Evolutionary conservation across 1,284 basidiomycete genomes (phyloP).

Genomic region (Ganoderma meredithae): DNA sequence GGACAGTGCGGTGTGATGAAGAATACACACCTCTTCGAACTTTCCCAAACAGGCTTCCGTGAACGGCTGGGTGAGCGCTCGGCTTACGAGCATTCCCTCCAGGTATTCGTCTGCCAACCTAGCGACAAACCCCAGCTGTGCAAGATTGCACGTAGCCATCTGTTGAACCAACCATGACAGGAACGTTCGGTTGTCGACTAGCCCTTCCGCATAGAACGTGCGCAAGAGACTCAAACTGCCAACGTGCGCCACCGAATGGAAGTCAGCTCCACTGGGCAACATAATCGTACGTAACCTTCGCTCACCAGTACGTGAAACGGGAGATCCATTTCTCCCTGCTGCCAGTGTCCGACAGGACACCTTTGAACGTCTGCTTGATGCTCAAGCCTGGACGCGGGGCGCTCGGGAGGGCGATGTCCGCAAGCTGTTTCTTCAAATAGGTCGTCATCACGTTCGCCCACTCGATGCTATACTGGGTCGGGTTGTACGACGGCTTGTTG

Average conservation of each 20-base stretch:
- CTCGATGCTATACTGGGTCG: conserved; percentile 87
- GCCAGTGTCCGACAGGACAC: conserved; percentile 75
- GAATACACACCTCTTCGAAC: conserved; percentile 67
- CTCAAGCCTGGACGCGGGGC: conserved; percentile 76
- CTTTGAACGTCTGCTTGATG: conserved; percentile 82
- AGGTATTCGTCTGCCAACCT: conserved; percentile 84
- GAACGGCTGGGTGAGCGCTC: conserved; percentile 71
- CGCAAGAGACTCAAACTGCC: conserved; percentile 76
- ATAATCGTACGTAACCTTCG: neutral
- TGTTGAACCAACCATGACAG: conserved; percentile 87
- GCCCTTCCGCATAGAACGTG: conserved; percentile 80
- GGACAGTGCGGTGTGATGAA: neutral
- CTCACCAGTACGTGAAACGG: conserved; percentile 83
- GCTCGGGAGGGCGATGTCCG: conserved; percentile 84
- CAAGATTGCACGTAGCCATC: conserved; percentile 78
- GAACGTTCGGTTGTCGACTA: conserved; percentile 86
- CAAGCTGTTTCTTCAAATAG: conserved; percentile 91
- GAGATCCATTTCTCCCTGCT: conserved; percentile 80
- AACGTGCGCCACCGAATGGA: conserved; percentile 9
- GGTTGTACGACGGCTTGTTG: conserved; percentile 78
- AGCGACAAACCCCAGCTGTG: conserved; percentile 85
- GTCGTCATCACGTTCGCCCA: conserved; percentile 89
- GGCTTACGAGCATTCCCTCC: conserved; percentile 71
- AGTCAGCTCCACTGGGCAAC: conserved; percentile 8
- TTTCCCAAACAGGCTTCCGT: conserved; percentile 72